A percentile compares a stretch with the other conserved stretches of the same genome.
These are phyloP conservation scores for Quercus berberidifolia DNA, from an alignment of 306 rosid genomes.

Conservation along the genomic window DNA sequence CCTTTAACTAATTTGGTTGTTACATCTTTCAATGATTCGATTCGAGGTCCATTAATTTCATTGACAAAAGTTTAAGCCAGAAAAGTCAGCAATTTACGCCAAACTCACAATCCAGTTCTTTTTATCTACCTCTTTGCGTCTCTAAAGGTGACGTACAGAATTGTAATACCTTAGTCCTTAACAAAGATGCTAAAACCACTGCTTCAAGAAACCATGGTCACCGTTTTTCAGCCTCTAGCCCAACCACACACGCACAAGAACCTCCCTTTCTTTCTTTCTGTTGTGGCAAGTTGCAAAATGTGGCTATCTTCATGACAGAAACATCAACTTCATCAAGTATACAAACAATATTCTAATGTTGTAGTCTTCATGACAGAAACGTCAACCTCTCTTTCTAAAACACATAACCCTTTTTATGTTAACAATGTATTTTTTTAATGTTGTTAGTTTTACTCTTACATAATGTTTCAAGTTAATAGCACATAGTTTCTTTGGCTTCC, in stretches of 20 bases:
- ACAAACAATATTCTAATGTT: too few relatives aligned
- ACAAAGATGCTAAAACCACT: constrained; percentile 41
- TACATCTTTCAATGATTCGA: not conserved
- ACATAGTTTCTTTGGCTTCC: too few relatives aligned
- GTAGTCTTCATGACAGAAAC: too few relatives aligned
- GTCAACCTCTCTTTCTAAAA: too few relatives aligned
- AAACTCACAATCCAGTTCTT: not conserved
- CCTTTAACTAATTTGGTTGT: not conserved
- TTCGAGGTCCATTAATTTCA: constrained; percentile 12
- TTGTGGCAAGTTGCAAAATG: not conserved
- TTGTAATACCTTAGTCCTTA: constrained; percentile 18
- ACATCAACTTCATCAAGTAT: too few relatives aligned
- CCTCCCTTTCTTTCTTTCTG: not conserved
- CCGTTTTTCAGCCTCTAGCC: not conserved
- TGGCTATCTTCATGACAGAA: too few relatives aligned
- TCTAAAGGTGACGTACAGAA: constrained; percentile 28
- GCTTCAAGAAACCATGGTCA: constrained; percentile 38
- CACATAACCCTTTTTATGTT: too few relatives aligned
- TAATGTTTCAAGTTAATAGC: too few relatives aligned
- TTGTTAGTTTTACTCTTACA: too few relatives aligned
- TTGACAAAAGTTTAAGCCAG: constrained; percentile 18
- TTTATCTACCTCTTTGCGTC: not conserved
- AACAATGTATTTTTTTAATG: too few relatives aligned
- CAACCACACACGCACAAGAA: not conserved
- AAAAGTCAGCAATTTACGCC: constrained; percentile 36